phyloP scores from a whole-genome alignment of 805 yeast species.

The Saccharomycopsis malanga region DNA sequence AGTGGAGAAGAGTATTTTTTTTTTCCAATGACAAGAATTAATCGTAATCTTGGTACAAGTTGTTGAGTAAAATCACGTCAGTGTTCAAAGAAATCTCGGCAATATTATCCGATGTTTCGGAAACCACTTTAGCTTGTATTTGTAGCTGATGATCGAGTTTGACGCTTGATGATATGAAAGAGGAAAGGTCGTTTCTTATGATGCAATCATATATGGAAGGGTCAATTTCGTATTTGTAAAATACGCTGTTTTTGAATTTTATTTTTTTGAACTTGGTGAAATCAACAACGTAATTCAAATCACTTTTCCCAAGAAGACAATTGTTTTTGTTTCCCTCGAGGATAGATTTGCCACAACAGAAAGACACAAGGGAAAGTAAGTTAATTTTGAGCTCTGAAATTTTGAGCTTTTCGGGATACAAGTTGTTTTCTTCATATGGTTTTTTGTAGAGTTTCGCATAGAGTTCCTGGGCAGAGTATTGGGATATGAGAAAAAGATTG shows the following conservation, averaged over 20 bases:
- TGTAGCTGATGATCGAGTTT: conserved; percentile 18
- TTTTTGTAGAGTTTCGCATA: conserved; percentile 12
- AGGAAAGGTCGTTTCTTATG: conserved; percentile 8
- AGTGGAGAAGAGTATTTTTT: no score
- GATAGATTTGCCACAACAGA: conserved; percentile 18
- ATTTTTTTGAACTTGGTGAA: conserved; percentile 15
- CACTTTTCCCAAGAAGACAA: conserved; percentile 11
- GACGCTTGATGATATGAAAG: conserved; percentile 17
- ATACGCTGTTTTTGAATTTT: conserved; percentile 6
- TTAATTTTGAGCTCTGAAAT: conserved; percentile 8
- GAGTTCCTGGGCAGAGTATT: conserved; percentile 13
- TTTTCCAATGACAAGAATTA: no score
- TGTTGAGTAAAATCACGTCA: no score
- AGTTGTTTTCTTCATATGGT: not conserved
- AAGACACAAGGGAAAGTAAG: conserved; percentile 4
- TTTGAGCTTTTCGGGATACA: conserved; percentile 7
- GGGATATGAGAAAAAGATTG: conserved; percentile 6
- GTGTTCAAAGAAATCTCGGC: no score
- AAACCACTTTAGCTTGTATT: conserved; percentile 7
- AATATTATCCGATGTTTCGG: conserved; percentile 9
- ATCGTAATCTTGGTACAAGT: no score
- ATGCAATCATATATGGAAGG: conserved; percentile 10
- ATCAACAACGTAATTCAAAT: conserved; percentile 7
- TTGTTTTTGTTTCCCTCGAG: not conserved
- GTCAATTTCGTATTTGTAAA: conserved; percentile 13